Evolutionary conservation across 2,329 filamentous ascomycete genomes (phyloP).

Genomic region (Cladosporium oxysporum): DNA sequence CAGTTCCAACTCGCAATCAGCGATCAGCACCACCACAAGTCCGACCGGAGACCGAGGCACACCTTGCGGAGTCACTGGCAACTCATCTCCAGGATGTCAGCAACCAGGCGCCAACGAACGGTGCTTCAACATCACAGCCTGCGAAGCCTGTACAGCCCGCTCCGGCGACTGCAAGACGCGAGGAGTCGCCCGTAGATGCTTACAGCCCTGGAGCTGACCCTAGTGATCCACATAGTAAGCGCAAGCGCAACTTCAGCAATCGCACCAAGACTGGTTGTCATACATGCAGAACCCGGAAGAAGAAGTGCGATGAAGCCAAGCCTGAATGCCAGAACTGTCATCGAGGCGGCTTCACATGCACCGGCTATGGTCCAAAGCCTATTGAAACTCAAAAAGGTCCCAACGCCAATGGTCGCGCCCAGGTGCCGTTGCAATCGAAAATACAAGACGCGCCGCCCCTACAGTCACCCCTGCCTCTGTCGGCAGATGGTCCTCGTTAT

Average conservation of each 20-base stretch:
- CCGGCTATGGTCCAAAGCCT: constrained; percentile 69
- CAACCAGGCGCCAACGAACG: neutral
- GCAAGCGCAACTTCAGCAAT: constrained; percentile 86
- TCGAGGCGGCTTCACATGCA: constrained; percentile 85
- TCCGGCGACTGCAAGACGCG: neutral
- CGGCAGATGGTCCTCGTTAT: constrained; percentile 21
- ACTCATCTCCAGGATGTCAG: constrained; percentile 14
- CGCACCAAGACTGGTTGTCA: constrained; percentile 94
- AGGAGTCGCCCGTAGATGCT: neutral
- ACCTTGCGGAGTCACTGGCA: constrained; percentile 18
- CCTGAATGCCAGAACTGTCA: constrained; percentile 92
- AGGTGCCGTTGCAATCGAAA: constrained; percentile 25
- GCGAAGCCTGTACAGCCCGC: neutral
- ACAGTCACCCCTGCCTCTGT: neutral
- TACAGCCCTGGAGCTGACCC: constrained; percentile 10
- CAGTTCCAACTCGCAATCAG: constrained; percentile 18
- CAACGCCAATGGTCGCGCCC: constrained; percentile 14
- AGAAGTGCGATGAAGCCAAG: constrained; percentile 95
- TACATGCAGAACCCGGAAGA: constrained; percentile 88
- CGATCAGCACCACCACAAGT: constrained; percentile 15
- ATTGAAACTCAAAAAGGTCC: neutral
- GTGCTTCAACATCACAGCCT: neutral
- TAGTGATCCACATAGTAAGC: constrained; percentile 49
- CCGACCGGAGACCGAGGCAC: constrained; percentile 17
- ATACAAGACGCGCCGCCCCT: neutral